Base-by-base conservation (phyloP, 345 rosid species). In the Geranium brycei region DNA sequence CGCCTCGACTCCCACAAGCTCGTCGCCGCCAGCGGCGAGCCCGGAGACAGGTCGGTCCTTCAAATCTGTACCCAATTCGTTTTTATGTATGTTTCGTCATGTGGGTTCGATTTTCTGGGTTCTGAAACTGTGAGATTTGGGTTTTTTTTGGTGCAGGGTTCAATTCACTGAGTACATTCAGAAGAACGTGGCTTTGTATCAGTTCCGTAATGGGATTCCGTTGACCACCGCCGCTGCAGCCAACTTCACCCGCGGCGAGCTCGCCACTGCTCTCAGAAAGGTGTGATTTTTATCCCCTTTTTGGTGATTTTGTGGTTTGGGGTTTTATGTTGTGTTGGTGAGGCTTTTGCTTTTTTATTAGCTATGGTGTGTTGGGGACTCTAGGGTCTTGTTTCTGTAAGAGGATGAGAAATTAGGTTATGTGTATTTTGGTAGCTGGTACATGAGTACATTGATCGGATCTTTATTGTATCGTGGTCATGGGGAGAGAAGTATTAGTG, bases 101-200 rank as follows among this genome's bases (percentile, higher is more conserved):
- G 15, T 41, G 1, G 17, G 10, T 5, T 7, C 57, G 2, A 40
- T 57, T 35, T 3, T 35, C 41, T 35, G 41, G 41, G 10, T 35
- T 35, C 5, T 0, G 65, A 59, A 40, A 19, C 11, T 62, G 57
- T 1, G 1, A 40, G 16, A 32, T 14, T 55, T 62, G 19, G 15
- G 17, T 23, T 23, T 23, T 23, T 64, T n/a, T 57, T 47, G 62
- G 1, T 32, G 19, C 72, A 90, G 97, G 67, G 96, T 93, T 75
- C 99, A 90, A 73, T 93, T 93, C 80, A 90, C 97, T 65, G 96
- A 93, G 86, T 93, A 80, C 38, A 81, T 93, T 40, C 97, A 93
- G 84, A 93, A 93, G 87, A 93, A 93, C 79, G 96, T 90, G 75
- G 78, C 95, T 23, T 71, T 93, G 71, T 88, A 93, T 68, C 97